Evolutionary conservation across 2,329 filamentous ascomycete species (phyloP).

Genomic region (Pseudopithomyces chartarum): DNA sequence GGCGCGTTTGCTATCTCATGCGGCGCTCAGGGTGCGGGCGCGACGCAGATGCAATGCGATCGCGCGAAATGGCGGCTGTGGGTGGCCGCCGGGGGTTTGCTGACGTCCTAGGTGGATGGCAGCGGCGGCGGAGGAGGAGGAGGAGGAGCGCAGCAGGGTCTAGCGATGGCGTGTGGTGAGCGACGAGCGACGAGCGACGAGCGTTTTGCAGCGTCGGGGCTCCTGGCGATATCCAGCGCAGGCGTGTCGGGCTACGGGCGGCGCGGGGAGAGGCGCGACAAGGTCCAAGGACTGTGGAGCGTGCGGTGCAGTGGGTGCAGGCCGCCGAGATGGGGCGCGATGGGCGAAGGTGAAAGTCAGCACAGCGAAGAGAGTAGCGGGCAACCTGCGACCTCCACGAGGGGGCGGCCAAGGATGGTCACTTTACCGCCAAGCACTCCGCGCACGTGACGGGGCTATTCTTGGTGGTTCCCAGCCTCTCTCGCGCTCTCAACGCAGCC

Average conservation of each 20-base stretch:
- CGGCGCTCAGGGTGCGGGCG: constrained; percentile 5
- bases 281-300: constrained; percentile 9
- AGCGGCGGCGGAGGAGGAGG: neutral
- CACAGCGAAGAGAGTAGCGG: constrained; percentile 9
- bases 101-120: constrained; percentile 9
- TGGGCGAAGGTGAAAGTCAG: constrained; percentile 17
- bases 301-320: constrained; percentile 15
- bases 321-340: constrained; percentile 21
- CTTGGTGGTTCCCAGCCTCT: constrained; percentile 5
- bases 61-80: constrained; percentile 8
- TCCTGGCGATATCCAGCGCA: constrained; percentile 15
- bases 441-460: neutral
- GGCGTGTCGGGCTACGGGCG: constrained; percentile 5
- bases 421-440: neutral
- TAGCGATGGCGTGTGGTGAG: constrained; percentile 28
- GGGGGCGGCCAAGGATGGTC: constrained; percentile 1
- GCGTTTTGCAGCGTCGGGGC: constrained; percentile 14
- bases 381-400: constrained; percentile 9
- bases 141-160: constrained; percentile 19
- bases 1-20: constrained; percentile 18
- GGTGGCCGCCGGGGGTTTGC: constrained; percentile 8
- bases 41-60: constrained; percentile 8
- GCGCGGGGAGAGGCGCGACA: constrained; percentile 7
- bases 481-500: too few species aligned
- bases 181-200: constrained; percentile 24